These are phyloP conservation scores for Malus fusca DNA, from an alignment of 306 rosid genomes.

Conservation along the genomic window DNA sequence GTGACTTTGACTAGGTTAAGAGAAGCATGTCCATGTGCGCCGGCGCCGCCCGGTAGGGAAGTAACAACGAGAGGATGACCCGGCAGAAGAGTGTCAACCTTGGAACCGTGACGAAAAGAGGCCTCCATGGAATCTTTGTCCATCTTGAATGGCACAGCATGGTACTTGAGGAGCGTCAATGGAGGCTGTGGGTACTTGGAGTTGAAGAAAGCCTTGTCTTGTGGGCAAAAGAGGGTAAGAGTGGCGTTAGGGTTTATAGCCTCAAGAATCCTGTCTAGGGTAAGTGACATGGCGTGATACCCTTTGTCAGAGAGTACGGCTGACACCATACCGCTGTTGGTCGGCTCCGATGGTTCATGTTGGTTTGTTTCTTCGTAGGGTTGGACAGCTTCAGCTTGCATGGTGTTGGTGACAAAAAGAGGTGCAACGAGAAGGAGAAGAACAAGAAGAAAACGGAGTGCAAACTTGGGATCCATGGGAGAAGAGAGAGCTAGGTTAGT, in stretches of 20 bases:
- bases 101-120: not conserved
- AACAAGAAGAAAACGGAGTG: not conserved
- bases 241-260: not conserved
- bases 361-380: not conserved
- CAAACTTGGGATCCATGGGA: not conserved
- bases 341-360: not conserved
- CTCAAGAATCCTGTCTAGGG: not conserved
- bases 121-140: not conserved
- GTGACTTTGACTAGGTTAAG: not conserved
- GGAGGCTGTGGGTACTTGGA: constrained; percentile 5
- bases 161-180: not conserved
- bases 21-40: not conserved
- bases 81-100: not conserved
- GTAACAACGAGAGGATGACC: not conserved
- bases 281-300: not conserved
- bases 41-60: not conserved
- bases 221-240: constrained; percentile 4
- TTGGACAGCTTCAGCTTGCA: not conserved
- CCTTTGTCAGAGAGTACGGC: not conserved
- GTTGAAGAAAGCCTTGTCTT: not conserved
- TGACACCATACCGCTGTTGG: not conserved
- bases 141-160: not conserved
- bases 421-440: not conserved
- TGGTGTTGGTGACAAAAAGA: not conserved
- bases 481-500: not conserved